These are phyloP conservation scores for Entomophthora muscae DNA, from an alignment of 371 early-diverging fungal species.

Conservation along the genomic window DNA sequence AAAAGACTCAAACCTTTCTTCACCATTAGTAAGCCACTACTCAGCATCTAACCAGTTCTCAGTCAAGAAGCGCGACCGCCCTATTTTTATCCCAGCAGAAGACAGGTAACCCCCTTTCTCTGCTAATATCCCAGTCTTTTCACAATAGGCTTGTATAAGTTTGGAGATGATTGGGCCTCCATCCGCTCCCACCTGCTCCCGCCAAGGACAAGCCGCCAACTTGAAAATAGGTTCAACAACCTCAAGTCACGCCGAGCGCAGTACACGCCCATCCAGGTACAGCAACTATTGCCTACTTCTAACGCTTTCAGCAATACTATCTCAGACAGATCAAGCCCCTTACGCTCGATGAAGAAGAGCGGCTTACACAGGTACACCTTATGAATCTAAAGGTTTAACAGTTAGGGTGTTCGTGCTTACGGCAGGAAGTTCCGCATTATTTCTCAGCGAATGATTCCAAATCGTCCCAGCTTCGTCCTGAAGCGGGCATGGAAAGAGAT, in stretches of 20 bases:
- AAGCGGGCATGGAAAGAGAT: slow-evolving; percentile 15
- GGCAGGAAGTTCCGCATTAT: slow-evolving; percentile 20
- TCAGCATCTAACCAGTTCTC: background rate
- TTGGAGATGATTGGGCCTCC: slow-evolving; percentile 21
- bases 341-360: slow-evolving; percentile 23
- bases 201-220: slow-evolving; percentile 19
- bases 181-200: slow-evolving; percentile 23
- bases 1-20: background rate
- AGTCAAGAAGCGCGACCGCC: background rate
- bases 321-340: slow-evolving; percentile 19
- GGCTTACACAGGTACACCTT: slow-evolving; percentile 10
- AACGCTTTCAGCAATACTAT: slow-evolving; percentile 15
- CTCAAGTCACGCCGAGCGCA: slow-evolving; percentile 16
- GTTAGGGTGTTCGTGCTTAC: slow-evolving; percentile 16
- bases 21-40: background rate
- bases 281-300: background rate
- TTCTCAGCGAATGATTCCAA: slow-evolving; percentile 15
- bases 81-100: slow-evolving; percentile 4
- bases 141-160: slow-evolving; percentile 18
- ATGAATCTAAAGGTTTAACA: background rate
- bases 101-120: background rate
- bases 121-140: slow-evolving; percentile 12
- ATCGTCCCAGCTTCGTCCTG: slow-evolving; percentile 19
- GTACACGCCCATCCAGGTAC: slow-evolving; percentile 17
- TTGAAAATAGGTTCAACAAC: slow-evolving; percentile 22